A percentile compares a stretch with the other conserved stretches of the same genome.
Conservation (phyloP, 257 asterid species). For the Rhazya stricta region DNA sequence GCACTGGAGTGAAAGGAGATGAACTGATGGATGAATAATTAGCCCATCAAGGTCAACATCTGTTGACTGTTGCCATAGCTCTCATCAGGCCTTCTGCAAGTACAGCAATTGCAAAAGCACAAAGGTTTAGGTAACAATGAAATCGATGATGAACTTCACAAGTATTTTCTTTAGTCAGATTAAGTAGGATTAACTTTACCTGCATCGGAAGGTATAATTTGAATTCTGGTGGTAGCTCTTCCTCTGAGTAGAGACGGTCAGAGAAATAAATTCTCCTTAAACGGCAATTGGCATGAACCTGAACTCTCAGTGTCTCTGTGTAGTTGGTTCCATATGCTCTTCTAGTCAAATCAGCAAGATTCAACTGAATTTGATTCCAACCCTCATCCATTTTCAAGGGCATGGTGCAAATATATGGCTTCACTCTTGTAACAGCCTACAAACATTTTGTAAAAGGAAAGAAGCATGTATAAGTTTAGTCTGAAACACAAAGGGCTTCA, state of each 20-base stretch:
- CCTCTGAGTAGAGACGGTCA: slow-evolving; percentile 92
- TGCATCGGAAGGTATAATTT: slow-evolving; percentile 94
- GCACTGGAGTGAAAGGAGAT: not conserved
- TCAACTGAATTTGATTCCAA: slow-evolving; percentile 92
- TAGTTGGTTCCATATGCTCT: slow-evolving; percentile 97
- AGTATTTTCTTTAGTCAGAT: not conserved
- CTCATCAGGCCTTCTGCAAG: slow-evolving; percentile 20
- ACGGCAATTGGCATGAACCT: slow-evolving; percentile 91
- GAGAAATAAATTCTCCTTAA: slow-evolving; percentile 88
- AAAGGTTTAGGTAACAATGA: not conserved
- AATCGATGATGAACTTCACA: not conserved
- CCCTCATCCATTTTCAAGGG: slow-evolving; percentile 92
- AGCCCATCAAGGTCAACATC: slow-evolving; percentile 1
- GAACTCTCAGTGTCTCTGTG: slow-evolving; percentile 86
- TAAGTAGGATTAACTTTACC: slow-evolving; percentile 28
- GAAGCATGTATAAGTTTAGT: slow-evolving; percentile 1
- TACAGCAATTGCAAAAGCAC: not conserved
- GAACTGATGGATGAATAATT: not conserved
- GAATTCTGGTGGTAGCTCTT: slow-evolving; percentile 97
- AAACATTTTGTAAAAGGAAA: slow-evolving; percentile 12
- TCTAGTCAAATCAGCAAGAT: slow-evolving; percentile 79
- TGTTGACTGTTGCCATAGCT: no score
- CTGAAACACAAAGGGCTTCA: not conserved
- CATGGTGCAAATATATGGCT: slow-evolving; percentile 94
- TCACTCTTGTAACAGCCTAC: slow-evolving; percentile 84